Conservation (phyloP, 129 eudicot species). For the Flaveria bidentis region DNA sequence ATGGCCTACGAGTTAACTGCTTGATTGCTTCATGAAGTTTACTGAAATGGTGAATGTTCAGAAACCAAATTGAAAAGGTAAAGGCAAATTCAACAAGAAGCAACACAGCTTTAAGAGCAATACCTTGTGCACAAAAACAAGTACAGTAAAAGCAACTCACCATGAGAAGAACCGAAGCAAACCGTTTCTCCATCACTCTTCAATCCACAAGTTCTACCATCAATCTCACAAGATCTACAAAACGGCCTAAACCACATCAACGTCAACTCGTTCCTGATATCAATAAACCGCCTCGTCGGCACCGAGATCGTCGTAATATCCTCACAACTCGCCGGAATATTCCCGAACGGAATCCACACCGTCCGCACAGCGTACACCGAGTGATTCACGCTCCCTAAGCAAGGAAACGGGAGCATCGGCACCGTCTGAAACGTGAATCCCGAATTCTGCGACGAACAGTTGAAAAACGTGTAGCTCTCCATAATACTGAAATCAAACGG, state of each 20-base stretch:
- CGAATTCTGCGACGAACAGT: constrained; percentile 42
- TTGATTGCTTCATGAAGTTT: constrained; percentile 1
- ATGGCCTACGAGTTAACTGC: not conserved
- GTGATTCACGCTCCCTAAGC: constrained; percentile 43
- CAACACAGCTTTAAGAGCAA: constrained; percentile 1
- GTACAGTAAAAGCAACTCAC: constrained; percentile 25
- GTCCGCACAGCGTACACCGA: constrained; percentile 46
- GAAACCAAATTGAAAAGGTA: constrained; percentile 2
- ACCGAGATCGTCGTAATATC: constrained; percentile 29
- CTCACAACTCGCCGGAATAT: constrained; percentile 46
- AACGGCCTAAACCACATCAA: constrained; percentile 56
- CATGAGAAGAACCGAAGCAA: constrained; percentile 35
- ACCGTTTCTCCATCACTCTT: constrained; percentile 36
- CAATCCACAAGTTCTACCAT: constrained; percentile 62
- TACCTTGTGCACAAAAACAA: constrained; percentile 28
- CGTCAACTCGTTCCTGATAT: constrained; percentile 36
- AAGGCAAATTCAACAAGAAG: constrained; percentile 20
- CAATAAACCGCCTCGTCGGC: constrained; percentile 34
- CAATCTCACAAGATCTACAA: constrained; percentile 52
- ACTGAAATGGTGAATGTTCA: not conserved
- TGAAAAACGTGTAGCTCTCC: constrained; percentile 41
- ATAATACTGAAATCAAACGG: constrained; percentile 25
- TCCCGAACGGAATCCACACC: constrained; percentile 7
- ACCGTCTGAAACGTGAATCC: constrained; percentile 23
- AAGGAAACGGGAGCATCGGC: constrained; percentile 36